These are phyloP conservation scores for Globisporangium apiculatum DNA, from an alignment of 352 stramenopile genomes.

Conservation along the genomic window DNA sequence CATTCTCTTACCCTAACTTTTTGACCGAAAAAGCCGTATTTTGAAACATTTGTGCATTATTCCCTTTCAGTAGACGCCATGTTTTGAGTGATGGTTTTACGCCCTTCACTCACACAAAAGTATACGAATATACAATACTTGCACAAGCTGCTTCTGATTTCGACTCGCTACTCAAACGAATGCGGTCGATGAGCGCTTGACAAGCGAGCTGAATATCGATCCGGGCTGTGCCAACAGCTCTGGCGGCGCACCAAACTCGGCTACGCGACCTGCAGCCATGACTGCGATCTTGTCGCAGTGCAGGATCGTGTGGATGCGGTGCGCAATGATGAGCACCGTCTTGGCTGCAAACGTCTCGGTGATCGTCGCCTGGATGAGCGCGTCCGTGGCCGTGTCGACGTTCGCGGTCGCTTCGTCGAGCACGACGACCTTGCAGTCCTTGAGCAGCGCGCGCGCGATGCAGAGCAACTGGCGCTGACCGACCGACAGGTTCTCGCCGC, in stretches of 20 bases:
- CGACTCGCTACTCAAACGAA: too few species aligned
- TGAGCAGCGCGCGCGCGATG: constrained; percentile 89
- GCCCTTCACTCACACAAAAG: too few species aligned
- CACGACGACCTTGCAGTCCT: constrained; percentile 80
- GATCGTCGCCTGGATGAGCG: constrained; percentile 42
- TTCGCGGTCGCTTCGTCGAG: constrained; percentile 94
- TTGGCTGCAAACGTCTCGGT: constrained; percentile 61
- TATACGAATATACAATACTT: too few species aligned
- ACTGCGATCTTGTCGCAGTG: constrained; percentile 92
- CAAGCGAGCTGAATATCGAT: constrained; percentile 29
- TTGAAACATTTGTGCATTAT: too few species aligned
- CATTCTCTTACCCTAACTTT: too few species aligned
- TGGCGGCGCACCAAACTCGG: constrained; percentile 70
- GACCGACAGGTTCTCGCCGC: constrained; percentile 40
- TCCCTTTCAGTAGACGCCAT: too few species aligned
- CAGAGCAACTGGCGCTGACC: constrained; percentile 76
- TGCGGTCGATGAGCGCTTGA: constrained; percentile 8
- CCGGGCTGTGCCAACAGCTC: constrained; percentile 43
- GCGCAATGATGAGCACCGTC: constrained; percentile 93
- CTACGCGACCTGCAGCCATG: constrained; percentile 80
- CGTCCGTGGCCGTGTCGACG: constrained; percentile 78
- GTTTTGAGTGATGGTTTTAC: too few species aligned
- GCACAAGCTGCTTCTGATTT: too few species aligned
- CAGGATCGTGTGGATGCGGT: constrained; percentile 94
- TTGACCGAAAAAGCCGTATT: too few species aligned